These are phyloP conservation scores for Aureobasidium namibiae DNA, from an alignment of 2,329 filamentous ascomycete genomes.

Conservation along the genomic window DNA sequence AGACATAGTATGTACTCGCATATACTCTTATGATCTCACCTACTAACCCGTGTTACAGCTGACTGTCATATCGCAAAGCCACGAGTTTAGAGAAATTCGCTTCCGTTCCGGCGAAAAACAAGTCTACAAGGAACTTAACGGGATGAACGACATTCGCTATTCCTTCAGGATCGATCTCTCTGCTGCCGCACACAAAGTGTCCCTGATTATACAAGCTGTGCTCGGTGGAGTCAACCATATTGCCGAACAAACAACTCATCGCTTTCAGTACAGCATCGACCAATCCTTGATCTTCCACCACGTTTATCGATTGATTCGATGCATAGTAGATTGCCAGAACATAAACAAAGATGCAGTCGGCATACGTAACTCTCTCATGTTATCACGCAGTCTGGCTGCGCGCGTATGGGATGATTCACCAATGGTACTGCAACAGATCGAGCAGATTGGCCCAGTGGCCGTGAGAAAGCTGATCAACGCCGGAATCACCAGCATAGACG, in stretches of 20 bases:
- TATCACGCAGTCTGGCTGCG: constrained; percentile 68
- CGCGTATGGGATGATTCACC: constrained; percentile 75
- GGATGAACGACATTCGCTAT: constrained; percentile 58
- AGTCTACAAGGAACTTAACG: constrained; percentile 65
- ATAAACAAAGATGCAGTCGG: constrained; percentile 56
- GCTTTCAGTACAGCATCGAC: constrained; percentile 51
- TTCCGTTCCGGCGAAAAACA: constrained; percentile 62
- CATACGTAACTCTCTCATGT: constrained; percentile 61
- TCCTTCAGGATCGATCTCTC: constrained; percentile 61
- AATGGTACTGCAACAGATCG: constrained; percentile 74
- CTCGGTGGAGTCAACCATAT: constrained; percentile 60
- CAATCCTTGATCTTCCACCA: constrained; percentile 58
- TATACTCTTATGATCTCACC: neutral
- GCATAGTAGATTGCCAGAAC: constrained; percentile 67
- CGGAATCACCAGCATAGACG: constrained; percentile 63
- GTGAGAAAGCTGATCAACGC: constrained; percentile 64
- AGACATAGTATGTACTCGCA: constrained; percentile 52
- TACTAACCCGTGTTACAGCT: constrained; percentile 42
- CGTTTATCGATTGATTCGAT: constrained; percentile 61
- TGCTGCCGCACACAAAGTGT: constrained; percentile 64
- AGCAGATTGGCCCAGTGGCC: constrained; percentile 66
- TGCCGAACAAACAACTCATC: constrained; percentile 49
- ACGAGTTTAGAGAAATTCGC: constrained; percentile 65
- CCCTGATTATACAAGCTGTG: constrained; percentile 66
- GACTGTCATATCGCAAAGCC: constrained; percentile 55